phyloP scores from a whole-genome alignment of 148 eudicot species.

The Dysphania ambrosioides region DNA sequence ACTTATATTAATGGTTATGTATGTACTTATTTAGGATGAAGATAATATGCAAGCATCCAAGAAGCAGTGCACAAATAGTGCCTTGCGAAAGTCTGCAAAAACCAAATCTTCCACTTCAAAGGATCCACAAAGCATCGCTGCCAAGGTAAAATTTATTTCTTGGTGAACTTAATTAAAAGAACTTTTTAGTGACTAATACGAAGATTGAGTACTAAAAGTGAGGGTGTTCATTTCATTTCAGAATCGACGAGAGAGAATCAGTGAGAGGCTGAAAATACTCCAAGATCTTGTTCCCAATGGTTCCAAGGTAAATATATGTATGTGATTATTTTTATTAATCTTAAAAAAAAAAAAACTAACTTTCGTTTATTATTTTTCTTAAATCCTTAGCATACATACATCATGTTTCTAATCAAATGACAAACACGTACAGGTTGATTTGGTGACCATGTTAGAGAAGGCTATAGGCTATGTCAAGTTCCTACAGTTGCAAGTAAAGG shows the following conservation, averaged over 20 bases:
- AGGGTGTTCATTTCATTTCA: constrained; percentile 12
- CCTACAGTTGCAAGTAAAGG: constrained; percentile 96
- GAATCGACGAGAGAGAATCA: constrained; percentile 94
- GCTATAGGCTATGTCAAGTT: constrained; percentile 94
- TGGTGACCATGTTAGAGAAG: constrained; percentile 96
- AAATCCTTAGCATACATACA: not conserved
- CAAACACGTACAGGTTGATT: constrained; percentile 60
- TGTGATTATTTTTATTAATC: too few species aligned
- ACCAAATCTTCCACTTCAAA: constrained; percentile 49
- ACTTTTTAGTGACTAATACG: not conserved
- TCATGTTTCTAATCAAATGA: not conserved
- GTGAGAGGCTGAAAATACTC: constrained; percentile 80
- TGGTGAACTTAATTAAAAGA: not conserved
- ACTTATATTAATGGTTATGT: constrained; percentile 3
- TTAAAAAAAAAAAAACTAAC: too few species aligned
- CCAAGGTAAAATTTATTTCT: constrained; percentile 55
- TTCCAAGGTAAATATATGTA: constrained; percentile 51
- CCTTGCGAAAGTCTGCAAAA: constrained; percentile 54
- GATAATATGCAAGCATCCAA: constrained; percentile 61
- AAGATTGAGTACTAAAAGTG: not conserved
- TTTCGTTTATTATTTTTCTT: not conserved
- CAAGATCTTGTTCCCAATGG: constrained; percentile 99
- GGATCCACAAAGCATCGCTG: constrained; percentile 97
- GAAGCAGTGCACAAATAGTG: constrained; percentile 59
- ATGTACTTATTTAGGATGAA: too few species aligned